These are phyloP conservation scores for Moricandia moricandioides DNA, from an alignment of 345 rosid genomes.

Conservation along the genomic window DNA sequence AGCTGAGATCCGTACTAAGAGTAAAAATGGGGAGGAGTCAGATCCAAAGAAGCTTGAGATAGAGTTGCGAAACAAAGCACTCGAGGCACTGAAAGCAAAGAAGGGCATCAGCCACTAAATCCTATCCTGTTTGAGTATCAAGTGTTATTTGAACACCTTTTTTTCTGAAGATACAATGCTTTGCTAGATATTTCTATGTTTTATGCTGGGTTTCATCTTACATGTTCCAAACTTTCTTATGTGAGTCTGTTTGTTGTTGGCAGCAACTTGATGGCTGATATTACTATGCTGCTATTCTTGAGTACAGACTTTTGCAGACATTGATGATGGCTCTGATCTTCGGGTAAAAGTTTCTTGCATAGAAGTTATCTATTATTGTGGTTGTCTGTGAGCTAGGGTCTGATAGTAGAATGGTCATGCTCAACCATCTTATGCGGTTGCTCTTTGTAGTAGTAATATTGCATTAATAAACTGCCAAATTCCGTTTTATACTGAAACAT, in stretches of 20 bases:
- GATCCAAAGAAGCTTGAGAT: constrained; percentile 86
- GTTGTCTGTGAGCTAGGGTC: not conserved
- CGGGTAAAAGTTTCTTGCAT: constrained; percentile 62
- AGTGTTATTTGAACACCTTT: constrained; percentile 30
- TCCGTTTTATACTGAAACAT: constrained; percentile 16
- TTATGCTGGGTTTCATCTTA: constrained; percentile 7
- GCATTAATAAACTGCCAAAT: not conserved
- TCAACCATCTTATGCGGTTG: not conserved
- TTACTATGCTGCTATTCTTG: constrained; percentile 79
- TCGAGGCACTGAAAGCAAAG: constrained; percentile 94
- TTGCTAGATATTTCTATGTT: constrained; percentile 19
- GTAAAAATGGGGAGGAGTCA: constrained; percentile 44
- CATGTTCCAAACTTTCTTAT: constrained; percentile 47
- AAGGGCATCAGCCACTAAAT: constrained; percentile 61
- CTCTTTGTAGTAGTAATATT: constrained; percentile 23
- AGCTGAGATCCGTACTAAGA: constrained; percentile 36
- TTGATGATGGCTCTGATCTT: constrained; percentile 55
- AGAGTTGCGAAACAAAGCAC: constrained; percentile 89
- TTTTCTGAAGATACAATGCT: constrained; percentile 28
- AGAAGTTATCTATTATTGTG: constrained; percentile 15
- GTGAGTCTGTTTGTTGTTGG: constrained; percentile 76
- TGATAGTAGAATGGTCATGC: not conserved
- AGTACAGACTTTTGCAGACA: constrained; percentile 68
- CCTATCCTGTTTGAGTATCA: constrained; percentile 8
- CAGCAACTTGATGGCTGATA: constrained; percentile 23